These are phyloP conservation scores for Pyrus communis DNA, from an alignment of 306 rosid genomes.

Conservation along the genomic window DNA sequence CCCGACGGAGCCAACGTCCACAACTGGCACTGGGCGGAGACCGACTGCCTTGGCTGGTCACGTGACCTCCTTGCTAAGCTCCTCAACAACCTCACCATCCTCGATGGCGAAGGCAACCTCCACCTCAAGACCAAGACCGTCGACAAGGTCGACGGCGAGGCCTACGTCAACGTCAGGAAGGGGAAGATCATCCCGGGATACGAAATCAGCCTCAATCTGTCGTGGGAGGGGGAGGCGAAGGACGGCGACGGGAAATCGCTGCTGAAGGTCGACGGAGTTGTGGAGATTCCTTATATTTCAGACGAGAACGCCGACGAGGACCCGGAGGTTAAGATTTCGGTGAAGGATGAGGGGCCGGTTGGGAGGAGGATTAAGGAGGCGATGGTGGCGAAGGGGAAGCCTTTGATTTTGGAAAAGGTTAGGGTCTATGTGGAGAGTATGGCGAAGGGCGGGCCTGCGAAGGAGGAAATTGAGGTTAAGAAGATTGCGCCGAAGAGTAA, in stretches of 20 bases:
- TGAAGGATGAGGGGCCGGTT: slow-evolving; percentile 71
- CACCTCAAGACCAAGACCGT: slow-evolving; percentile 46
- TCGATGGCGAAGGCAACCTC: slow-evolving; percentile 62
- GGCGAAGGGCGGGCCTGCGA: slow-evolving; percentile 91
- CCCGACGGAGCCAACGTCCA: slow-evolving; percentile 93
- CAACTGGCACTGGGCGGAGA: slow-evolving; percentile 99
- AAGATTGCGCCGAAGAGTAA: slow-evolving; percentile 37
- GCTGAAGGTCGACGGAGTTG: slow-evolving; percentile 66
- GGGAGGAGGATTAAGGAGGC: slow-evolving; percentile 84
- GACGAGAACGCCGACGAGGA: slow-evolving; percentile 98
- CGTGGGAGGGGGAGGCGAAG: slow-evolving; percentile 86
- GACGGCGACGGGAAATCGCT: slow-evolving; percentile 48
- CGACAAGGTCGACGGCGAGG: slow-evolving; percentile 71
- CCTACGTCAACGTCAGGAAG: slow-evolving; percentile 83
- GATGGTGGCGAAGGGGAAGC: slow-evolving; percentile 59
- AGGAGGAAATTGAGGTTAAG: slow-evolving; percentile 64
- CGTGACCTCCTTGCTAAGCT: slow-evolving; percentile 52
- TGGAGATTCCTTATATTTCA: slow-evolving; percentile 80
- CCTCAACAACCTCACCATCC: slow-evolving; percentile 50
- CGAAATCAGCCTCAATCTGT: slow-evolving; percentile 53
- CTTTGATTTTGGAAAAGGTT: slow-evolving; percentile 70
- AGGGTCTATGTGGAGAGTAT: slow-evolving; percentile 62
- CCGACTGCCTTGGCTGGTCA: slow-evolving; percentile 87
- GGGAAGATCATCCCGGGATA: slow-evolving; percentile 93
- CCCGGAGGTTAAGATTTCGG: slow-evolving; percentile 66